Conservation (phyloP, 1,284 basidiomycete species). For the Apiotrichum gracile region DNA sequence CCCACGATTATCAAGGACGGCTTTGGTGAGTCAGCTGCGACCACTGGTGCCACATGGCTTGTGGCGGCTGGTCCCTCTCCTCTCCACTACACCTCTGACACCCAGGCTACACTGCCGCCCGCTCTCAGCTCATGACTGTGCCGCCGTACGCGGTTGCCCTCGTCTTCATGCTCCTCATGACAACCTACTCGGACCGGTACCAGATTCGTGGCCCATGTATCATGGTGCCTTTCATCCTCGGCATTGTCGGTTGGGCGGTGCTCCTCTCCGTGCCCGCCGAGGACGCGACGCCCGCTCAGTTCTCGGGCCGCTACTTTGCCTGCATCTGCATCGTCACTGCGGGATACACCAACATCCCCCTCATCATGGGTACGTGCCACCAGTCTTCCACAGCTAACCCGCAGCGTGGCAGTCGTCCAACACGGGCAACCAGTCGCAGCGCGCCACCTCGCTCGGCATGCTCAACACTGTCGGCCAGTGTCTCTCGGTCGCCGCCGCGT, state of each 20-base stretch:
- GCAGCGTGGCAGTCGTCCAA: constrained; percentile 7
- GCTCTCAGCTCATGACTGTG: constrained; percentile 61
- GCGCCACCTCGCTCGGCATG: constrained; percentile 48
- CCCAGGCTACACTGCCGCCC: constrained; percentile 50
- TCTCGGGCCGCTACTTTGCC: constrained; percentile 46
- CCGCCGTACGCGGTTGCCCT: constrained; percentile 73
- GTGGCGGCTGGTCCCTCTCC: too few relatives aligned
- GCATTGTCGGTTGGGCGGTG: constrained; percentile 47
- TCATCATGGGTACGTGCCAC: constrained; percentile 25
- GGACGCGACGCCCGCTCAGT: constrained; percentile 23
- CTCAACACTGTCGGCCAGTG: constrained; percentile 50
- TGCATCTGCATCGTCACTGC: constrained; percentile 45
- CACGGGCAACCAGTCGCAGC: constrained; percentile 35
- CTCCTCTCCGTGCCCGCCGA: constrained; percentile 38
- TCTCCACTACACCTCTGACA: neutral
- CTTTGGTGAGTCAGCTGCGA: neutral
- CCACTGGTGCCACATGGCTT: too few relatives aligned
- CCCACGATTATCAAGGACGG: constrained; percentile 65
- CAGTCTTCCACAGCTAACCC: neutral
- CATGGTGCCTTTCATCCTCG: constrained; percentile 43
- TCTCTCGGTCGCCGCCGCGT: constrained; percentile 47
- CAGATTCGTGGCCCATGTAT: constrained; percentile 58
- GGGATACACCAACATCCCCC: constrained; percentile 43
- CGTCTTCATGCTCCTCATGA: constrained; percentile 59
- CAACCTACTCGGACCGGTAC: constrained; percentile 62